Base-by-base conservation (phyloP, 129 eudicot genomes). In the Saposhnikovia divaricata region DNA sequence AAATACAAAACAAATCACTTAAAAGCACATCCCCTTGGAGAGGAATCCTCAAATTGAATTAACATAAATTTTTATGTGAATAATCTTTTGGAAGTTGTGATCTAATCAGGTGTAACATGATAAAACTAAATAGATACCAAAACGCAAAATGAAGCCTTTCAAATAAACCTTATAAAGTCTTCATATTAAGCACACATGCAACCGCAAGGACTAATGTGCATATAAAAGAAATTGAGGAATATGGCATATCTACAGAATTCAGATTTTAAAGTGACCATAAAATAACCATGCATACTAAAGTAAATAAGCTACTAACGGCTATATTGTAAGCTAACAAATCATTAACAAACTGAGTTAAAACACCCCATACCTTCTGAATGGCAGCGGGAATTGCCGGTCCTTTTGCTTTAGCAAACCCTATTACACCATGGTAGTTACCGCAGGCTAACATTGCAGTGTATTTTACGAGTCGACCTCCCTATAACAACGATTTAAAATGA, bases 371-470 rank as follows among this genome's bases (percentile, higher is more conserved):
- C 96, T 90, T 92, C 81, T 94, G 96, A 84, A 91, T 85, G 8
- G 98, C 98, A 66, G 85, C 83, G 19, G 90, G 89, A 77, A 88
- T 78, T 74, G 96, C 84, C 28, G 93, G 90, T 53, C 89, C 98
- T 84, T 89, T 94, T 78, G 98, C 98, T 87, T 88, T 92, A 45
- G 98, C 98, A 84, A 86, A 94, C 86, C 98, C 98, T 68, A 94
- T 85, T 50, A 92, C 92, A 57, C 98, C 98, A 72, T 91, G 86
- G 81, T 94, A 92, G 80, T 94, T 94, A 34, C 98, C 97, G 80
- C 98, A 94, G 72, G 91, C 98, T 75, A 94, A 76, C 93, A 92
- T 78, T 18, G 90, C 98, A 45, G 96, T 90, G 78, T 92, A 94
- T 81, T 90, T 94, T 77, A 86, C 57, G 48, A 92, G 84, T 89